Evolutionary conservation across 139 green algal species (phyloP), one percentile per base, ranked within the genome.

Genomic region (Haematococcus lacustris): DNA sequence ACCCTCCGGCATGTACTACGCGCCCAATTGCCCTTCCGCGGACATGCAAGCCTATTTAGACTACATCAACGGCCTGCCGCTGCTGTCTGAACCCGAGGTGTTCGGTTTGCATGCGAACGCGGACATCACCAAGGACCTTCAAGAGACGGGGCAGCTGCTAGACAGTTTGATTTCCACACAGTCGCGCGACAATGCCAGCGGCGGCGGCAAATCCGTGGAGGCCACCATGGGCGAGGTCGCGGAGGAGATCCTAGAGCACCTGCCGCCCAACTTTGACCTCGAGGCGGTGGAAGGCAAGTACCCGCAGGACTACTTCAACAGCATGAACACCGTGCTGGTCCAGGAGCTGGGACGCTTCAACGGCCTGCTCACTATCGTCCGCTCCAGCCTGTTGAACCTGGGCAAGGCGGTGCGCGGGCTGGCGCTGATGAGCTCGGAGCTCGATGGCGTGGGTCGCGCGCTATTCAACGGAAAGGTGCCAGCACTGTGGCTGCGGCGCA

Each of bases 311-410:
- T 94, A 94, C 87, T 83, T 85, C 78, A 88, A 94, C 71, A 85
- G 69, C 53, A 94, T 94, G 82, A 94, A 94, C 81, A 93, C 88
- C 5, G 87, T 92, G 62, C 73, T 89, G 43, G 84, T 86, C 9
- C 88, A 94, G 81, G 90, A 95, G 82, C 79, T 93, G 41, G 78
- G 71, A 7, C 80, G 90, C 7, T 91, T 91, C 79, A 95, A 96
- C 83, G 66, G 39, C 13, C 81, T 96, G 68, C 70, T 91, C 3
- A 81, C 50, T 2, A 70, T 88, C 35, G 83, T 94, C 51, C 80
- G 85, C 68, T 83, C 17, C 73, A 86, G 40, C 35, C 78, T 96
- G 51, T 64, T 78, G 35, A 83, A 87, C 26, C 71, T 96, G 43
- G 81, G 78, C 64, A 91, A 93, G 77, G 90, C 90, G 0, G 82